Evolutionary conservation across 2,329 filamentous ascomycete species (phyloP).

Genomic region (Seiridium unicorne): DNA sequence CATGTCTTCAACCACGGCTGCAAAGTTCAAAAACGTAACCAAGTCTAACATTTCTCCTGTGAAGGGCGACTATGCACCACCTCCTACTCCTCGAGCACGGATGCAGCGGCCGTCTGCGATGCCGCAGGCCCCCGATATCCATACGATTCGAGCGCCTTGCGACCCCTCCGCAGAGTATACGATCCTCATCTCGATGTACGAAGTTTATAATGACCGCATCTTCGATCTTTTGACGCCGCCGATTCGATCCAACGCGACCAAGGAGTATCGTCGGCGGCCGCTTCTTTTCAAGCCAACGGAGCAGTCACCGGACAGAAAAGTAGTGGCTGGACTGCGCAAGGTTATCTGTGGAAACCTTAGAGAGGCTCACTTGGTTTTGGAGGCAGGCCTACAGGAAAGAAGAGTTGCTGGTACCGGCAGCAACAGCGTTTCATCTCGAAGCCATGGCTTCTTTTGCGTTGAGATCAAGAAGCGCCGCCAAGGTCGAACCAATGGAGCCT

Average conservation of each 20-base stretch:
- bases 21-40: constrained; percentile 38
- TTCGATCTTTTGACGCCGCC: constrained; percentile 82
- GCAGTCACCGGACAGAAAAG: constrained; percentile 82
- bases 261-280: constrained; percentile 72
- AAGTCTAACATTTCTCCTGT: constrained; percentile 40
- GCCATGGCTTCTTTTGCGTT: constrained; percentile 93
- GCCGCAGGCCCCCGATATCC: constrained; percentile 73
- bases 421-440: constrained; percentile 88
- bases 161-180: constrained; percentile 77
- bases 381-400: constrained; percentile 83
- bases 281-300: constrained; percentile 93
- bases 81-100: constrained; percentile 58
- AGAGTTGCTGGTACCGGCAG: constrained; percentile 87
- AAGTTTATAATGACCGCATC: constrained; percentile 98
- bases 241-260: constrained; percentile 58
- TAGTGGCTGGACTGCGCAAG: constrained; percentile 89
- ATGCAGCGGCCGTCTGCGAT: constrained; percentile 69
- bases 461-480: constrained; percentile 80
- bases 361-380: constrained; percentile 86
- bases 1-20: constrained; percentile 45
- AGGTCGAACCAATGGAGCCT: constrained; percentile 53
- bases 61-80: constrained; percentile 51
- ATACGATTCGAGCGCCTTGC: constrained; percentile 63
- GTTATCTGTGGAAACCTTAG: constrained; percentile 78
- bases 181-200: constrained; percentile 94